Evolutionary conservation across 2,329 filamentous ascomycete species (phyloP).

Genomic region (Trichoderma sp.): DNA sequence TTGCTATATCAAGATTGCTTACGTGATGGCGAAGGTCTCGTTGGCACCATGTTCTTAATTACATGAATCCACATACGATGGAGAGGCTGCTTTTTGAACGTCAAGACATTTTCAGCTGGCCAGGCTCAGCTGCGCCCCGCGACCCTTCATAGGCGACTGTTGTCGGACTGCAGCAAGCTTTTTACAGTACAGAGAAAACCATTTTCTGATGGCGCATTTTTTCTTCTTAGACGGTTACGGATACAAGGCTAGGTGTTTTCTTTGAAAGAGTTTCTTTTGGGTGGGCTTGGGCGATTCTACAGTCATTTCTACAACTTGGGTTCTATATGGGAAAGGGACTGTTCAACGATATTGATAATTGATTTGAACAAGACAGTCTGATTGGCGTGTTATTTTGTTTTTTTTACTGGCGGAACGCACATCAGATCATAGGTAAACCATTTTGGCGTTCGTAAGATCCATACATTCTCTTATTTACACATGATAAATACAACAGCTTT

Average conservation of each 20-base stretch:
- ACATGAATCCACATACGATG: background rate
- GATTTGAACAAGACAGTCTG: slow-evolving; percentile 14
- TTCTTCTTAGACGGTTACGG: background rate
- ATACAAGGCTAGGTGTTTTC: slow-evolving; percentile 2
- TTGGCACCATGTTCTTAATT: background rate
- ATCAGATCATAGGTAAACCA: slow-evolving; percentile 7
- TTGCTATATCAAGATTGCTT: background rate
- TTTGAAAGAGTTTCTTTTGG: slow-evolving; percentile 1
- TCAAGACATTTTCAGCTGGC: background rate
- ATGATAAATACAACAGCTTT: slow-evolving; percentile 19
- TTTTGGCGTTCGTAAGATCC: slow-evolving; percentile 20
- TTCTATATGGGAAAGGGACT: background rate
- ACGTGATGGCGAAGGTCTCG: background rate
- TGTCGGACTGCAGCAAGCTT: background rate
- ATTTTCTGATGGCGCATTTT: background rate
- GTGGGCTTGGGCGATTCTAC: slow-evolving; percentile 3
- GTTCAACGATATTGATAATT: slow-evolving; percentile 6
- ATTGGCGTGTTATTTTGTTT: slow-evolving; percentile 10
- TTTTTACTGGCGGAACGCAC: background rate
- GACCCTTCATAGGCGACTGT: background rate
- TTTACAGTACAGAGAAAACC: background rate
- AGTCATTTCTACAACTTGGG: slow-evolving; percentile 16
- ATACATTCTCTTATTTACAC: slow-evolving; percentile 10
- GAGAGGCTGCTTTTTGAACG: background rate
- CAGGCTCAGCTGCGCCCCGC: background rate